Evolutionary conservation across 2,329 filamentous ascomycete genomes (phyloP).

Genomic region (Epichloe brachyelytri): DNA sequence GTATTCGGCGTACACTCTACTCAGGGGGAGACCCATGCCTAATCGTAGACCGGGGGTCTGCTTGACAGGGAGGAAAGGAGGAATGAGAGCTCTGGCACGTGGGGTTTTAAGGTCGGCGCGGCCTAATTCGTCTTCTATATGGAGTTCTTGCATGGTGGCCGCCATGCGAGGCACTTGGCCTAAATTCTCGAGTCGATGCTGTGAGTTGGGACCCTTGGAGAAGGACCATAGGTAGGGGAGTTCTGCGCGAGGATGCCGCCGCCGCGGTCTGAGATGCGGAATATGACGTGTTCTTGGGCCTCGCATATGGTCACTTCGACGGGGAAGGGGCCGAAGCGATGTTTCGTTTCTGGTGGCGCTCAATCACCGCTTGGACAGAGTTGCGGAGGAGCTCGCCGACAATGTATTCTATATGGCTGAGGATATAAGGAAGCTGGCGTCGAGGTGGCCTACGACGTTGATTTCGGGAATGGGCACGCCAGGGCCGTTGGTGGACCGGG

Average conservation of each 20-base stretch:
- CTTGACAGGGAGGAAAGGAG: conserved; percentile 68
- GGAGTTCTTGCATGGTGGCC: conserved; percentile 82
- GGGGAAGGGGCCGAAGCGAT: conserved; percentile 46
- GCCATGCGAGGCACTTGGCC: conserved; percentile 80
- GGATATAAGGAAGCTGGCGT: conserved; percentile 89
- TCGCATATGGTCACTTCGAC: conserved; percentile 94
- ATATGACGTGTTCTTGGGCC: conserved; percentile 86
- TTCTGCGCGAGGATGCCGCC: conserved; percentile 77
- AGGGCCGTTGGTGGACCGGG: conserved; percentile 60
- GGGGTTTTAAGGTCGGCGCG: conserved; percentile 28
- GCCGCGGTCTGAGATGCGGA: conserved; percentile 88
- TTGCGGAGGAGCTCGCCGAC: conserved; percentile 90
- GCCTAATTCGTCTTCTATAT: conserved; percentile 30
- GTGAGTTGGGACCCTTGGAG: conserved; percentile 74
- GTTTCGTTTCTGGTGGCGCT: conserved; percentile 43
- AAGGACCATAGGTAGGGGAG: conserved; percentile 94
- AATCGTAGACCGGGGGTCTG: conserved; percentile 71
- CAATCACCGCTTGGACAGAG: conserved; percentile 83
- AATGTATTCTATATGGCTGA: conserved; percentile 94
- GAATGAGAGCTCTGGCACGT: conserved; percentile 52
- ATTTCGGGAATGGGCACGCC: conserved; percentile 66
- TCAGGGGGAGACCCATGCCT: conserved; percentile 88
- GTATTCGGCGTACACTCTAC: conserved; percentile 90
- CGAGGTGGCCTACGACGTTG: conserved; percentile 68
- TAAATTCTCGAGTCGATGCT: conserved; percentile 71